These are phyloP conservation scores for Colletotrichum sojae DNA, from an alignment of 2,329 filamentous ascomycete genomes.

Conservation along the genomic window DNA sequence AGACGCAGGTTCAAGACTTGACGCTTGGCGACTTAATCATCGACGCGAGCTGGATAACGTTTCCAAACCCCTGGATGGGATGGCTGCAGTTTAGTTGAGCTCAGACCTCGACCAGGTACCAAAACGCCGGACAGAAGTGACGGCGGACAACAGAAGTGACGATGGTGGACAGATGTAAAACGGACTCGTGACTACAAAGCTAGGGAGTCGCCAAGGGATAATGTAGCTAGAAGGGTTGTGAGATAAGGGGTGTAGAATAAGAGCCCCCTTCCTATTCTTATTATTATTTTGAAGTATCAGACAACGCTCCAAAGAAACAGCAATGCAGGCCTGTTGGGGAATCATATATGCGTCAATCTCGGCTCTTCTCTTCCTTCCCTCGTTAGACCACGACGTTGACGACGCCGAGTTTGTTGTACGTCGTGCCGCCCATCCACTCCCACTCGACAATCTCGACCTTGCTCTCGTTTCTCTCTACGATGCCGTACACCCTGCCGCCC, in stretches of 20 bases:
- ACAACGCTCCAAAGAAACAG: background rate
- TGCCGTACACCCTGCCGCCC: slow-evolving; percentile 37
- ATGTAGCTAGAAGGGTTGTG: too few species aligned
- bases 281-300: background rate
- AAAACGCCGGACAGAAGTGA: too few species aligned
- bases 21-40: background rate
- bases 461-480: slow-evolving; percentile 15
- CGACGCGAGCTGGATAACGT: slow-evolving; percentile 3
- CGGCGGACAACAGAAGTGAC: too few species aligned
- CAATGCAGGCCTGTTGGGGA: background rate
- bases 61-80: background rate
- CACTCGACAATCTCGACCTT: slow-evolving; percentile 38
- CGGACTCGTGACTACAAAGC: too few species aligned
- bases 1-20: background rate
- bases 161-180: too few species aligned
- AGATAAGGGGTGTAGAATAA: too few species aligned
- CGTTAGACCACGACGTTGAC: slow-evolving; percentile 25
- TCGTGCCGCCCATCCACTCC: slow-evolving; percentile 41
- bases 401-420: slow-evolving; percentile 35
- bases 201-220: too few species aligned
- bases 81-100: slow-evolving; percentile 1
- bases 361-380: background rate
- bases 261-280: background rate
- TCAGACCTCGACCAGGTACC: too few species aligned
- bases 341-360: background rate